Conservation (phyloP, 768 basidiomycete species). For the Austroboletus eburneus region DNA sequence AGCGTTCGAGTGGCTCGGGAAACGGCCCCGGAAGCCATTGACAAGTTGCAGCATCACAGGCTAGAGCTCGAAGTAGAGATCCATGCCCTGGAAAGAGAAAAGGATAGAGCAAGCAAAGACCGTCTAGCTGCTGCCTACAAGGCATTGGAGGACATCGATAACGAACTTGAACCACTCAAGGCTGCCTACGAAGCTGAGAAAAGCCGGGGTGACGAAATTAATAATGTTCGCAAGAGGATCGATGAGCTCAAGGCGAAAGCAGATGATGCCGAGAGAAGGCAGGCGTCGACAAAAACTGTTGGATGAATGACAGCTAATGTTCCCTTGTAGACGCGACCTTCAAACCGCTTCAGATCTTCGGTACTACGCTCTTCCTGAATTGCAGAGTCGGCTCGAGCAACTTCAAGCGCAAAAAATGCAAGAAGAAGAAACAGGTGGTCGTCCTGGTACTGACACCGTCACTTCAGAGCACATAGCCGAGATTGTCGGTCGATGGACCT, state of each 20-base stretch:
- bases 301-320: background rate
- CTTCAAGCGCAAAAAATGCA: constrained; percentile 72
- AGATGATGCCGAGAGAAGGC: constrained; percentile 88
- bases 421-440: constrained; percentile 57
- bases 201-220: constrained; percentile 74
- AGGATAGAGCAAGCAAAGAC: constrained; percentile 84
- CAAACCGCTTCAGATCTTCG: constrained; percentile 81
- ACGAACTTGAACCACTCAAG: constrained; percentile 75
- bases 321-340: constrained; percentile 53
- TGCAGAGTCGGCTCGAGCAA: constrained; percentile 65
- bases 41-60: constrained; percentile 82
- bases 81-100: constrained; percentile 90
- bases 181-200: constrained; percentile 89
- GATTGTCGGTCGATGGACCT: constrained; percentile 91
- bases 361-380: constrained; percentile 89
- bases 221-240: constrained; percentile 69
- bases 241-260: constrained; percentile 90
- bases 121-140: constrained; percentile 71
- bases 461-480: constrained; percentile 90
- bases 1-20: constrained; percentile 90
- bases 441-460: constrained; percentile 61
- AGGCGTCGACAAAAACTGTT: constrained; percentile 23
- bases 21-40: constrained; percentile 91
- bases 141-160: constrained; percentile 78
- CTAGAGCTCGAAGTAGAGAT: constrained; percentile 93